Evolutionary conservation across 2,329 filamentous ascomycete species (phyloP).

Genomic region (Aspergillus versicolor): DNA sequence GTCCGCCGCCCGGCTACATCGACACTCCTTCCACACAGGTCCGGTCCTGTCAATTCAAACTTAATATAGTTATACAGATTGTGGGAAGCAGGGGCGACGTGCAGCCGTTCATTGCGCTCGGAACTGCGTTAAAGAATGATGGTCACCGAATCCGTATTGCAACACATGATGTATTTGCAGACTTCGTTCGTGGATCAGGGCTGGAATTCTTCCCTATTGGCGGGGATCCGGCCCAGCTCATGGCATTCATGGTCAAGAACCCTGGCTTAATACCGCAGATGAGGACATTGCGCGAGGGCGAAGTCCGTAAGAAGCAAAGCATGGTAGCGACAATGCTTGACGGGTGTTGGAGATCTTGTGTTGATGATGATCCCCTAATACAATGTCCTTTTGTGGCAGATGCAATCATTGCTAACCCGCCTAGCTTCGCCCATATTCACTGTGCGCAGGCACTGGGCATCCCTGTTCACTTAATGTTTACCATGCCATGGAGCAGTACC

Average conservation of each 20-base stretch:
- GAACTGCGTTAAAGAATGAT: slow-evolving; percentile 49
- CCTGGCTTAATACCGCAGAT: slow-evolving; percentile 44
- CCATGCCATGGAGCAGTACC: slow-evolving; percentile 53
- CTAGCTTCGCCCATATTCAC: slow-evolving; percentile 54
- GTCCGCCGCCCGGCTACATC: background rate
- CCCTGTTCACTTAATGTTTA: slow-evolving; percentile 54
- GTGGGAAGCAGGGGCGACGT: slow-evolving; percentile 59
- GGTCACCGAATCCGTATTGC: slow-evolving; percentile 58
- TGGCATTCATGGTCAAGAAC: slow-evolving; percentile 54
- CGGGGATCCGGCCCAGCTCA: slow-evolving; percentile 54
- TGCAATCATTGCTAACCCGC: slow-evolving; percentile 56
- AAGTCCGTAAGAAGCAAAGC: slow-evolving; percentile 29
- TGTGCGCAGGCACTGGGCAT: slow-evolving; percentile 52
- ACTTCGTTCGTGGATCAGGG: slow-evolving; percentile 54
- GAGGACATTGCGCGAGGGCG: slow-evolving; percentile 36
- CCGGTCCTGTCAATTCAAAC: slow-evolving; percentile 16
- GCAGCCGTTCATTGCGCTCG: slow-evolving; percentile 61
- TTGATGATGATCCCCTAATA: slow-evolving; percentile 30
- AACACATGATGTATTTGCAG: slow-evolving; percentile 55
- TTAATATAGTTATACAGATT: slow-evolving; percentile 58
- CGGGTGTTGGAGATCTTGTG: slow-evolving; percentile 43
- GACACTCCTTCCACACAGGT: background rate
- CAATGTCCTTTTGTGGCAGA: slow-evolving; percentile 53
- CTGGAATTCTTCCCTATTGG: slow-evolving; percentile 60
- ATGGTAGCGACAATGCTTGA: slow-evolving; percentile 40